A percentile compares a stretch with the other conserved stretches of the same genome.
Evolutionary conservation across 495 filamentous ascomycete genomes (phyloP).

Genomic region (Neurospora sp.): DNA sequence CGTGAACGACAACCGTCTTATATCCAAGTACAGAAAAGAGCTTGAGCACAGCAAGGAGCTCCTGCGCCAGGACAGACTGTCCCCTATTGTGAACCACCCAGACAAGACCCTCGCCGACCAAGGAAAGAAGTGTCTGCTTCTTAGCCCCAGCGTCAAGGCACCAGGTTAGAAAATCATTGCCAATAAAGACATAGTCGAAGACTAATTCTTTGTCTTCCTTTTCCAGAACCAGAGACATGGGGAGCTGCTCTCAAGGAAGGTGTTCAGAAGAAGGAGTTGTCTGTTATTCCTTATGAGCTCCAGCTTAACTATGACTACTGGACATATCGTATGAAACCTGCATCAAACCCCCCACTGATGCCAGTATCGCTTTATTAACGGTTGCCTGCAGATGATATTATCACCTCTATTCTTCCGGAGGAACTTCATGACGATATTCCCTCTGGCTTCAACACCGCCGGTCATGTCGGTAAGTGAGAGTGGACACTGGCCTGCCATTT

Average conservation of each 20-base stretch:
- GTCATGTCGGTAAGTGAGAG: conserved; percentile 64
- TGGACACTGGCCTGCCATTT: background rate
- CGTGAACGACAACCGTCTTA: conserved; percentile 59
- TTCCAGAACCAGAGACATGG: conserved; percentile 63
- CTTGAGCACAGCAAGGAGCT: conserved; percentile 49
- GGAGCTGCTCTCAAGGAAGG: conserved; percentile 56
- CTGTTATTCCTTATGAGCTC: conserved; percentile 63
- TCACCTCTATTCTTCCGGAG: conserved; percentile 62
- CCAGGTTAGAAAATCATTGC: conserved; percentile 42
- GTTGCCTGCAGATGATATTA: conserved; percentile 58
- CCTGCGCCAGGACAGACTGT: conserved; percentile 41
- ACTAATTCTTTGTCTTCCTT: conserved; percentile 6
- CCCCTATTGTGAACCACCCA: conserved; percentile 45
- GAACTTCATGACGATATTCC: conserved; percentile 61
- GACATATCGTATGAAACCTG: conserved; percentile 55
- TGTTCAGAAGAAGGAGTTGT: conserved; percentile 52
- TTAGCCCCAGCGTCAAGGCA: conserved; percentile 56
- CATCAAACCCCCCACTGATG: background rate
- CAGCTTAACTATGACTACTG: conserved; percentile 75
- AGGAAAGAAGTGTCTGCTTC: conserved; percentile 61
- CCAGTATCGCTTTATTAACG: conserved; percentile 2
- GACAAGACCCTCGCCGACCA: conserved; percentile 39
- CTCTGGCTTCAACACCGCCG: conserved; percentile 74
- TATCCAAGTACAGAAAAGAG: conserved; percentile 51
- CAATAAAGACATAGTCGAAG: background rate